Percentiles rank a stretch among this genome's conserved stretches.
phyloP scores from a whole-genome alignment of 106 monocot genomes.

The Phalaenopsis aphrodite region DNA sequence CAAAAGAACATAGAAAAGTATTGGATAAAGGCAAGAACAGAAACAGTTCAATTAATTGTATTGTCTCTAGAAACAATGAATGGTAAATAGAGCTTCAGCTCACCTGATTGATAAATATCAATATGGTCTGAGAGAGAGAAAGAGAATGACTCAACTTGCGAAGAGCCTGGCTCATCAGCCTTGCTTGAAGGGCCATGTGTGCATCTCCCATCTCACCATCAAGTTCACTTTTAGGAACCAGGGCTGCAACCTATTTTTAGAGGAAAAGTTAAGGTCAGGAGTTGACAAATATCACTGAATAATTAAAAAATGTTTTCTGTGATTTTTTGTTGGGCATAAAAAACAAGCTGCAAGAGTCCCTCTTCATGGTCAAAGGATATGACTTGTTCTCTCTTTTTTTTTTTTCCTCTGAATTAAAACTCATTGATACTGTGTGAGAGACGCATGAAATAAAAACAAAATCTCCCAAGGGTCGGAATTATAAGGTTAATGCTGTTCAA shows the following conservation, averaged over 20 bases:
- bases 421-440: no score
- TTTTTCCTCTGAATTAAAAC: no score
- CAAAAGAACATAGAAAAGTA: neutral
- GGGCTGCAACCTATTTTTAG: conserved; percentile 75
- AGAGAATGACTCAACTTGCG: conserved; percentile 97
- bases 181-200: conserved; percentile 95
- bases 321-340: neutral
- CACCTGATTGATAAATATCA: conserved; percentile 94
- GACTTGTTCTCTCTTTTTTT: no score
- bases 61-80: neutral
- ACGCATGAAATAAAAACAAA: neutral
- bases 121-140: conserved; percentile 85
- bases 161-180: conserved; percentile 99
- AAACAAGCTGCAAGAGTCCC: no score
- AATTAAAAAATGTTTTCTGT: neutral
- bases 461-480: neutral
- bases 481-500: no score
- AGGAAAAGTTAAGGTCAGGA: neutral
- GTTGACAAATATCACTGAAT: neutral
- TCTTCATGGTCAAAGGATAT: no score
- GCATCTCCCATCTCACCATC: conserved; percentile 99
- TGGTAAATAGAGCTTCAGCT: neutral
- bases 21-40: neutral
- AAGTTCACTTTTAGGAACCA: conserved; percentile 94
- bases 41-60: neutral